A percentile compares a stretch with the other conserved stretches of the same genome.
phyloP scores from a whole-genome alignment of 805 yeast genomes.

The Clavispora santaluciae region DNA sequence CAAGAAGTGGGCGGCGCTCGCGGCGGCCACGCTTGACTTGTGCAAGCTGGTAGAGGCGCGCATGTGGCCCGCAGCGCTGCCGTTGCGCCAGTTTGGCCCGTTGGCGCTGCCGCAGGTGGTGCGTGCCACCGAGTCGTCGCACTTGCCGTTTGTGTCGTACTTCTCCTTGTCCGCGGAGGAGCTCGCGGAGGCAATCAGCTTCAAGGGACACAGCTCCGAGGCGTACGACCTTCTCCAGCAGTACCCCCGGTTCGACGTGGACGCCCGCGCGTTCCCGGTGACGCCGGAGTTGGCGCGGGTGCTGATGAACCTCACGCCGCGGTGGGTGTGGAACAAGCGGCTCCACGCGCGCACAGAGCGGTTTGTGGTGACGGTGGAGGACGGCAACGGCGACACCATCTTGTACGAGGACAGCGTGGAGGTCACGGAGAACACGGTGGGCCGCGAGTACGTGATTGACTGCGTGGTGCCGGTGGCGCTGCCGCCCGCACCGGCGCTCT shows the following conservation, averaged over 20 bases:
- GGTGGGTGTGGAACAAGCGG: slow-evolving; percentile 71
- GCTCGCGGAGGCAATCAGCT: slow-evolving; percentile 74
- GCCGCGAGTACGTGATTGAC: slow-evolving; percentile 53
- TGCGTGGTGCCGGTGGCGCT: slow-evolving; percentile 52
- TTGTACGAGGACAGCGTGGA: slow-evolving; percentile 54
- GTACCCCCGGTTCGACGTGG: slow-evolving; percentile 66
- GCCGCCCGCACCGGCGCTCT: slow-evolving; percentile 66
- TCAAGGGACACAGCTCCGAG: slow-evolving; percentile 58
- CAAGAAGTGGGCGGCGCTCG: slow-evolving; percentile 65
- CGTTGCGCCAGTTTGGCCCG: slow-evolving; percentile 73
- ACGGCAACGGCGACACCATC: slow-evolving; percentile 73
- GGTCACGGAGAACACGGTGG: slow-evolving; percentile 46
- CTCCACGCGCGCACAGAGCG: slow-evolving; percentile 63
- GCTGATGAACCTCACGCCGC: slow-evolving; percentile 62
- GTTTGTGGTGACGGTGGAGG: slow-evolving; percentile 73
- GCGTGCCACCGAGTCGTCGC: slow-evolving; percentile 70
- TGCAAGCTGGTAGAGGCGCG: slow-evolving; percentile 78
- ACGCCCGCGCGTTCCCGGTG: slow-evolving; percentile 69
- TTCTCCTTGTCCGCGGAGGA: slow-evolving; percentile 68
- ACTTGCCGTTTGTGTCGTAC: slow-evolving; percentile 78
- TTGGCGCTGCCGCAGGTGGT: slow-evolving; percentile 68
- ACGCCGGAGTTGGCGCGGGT: slow-evolving; percentile 64
- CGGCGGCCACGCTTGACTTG: slow-evolving; percentile 54
- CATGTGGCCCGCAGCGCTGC: slow-evolving; percentile 81
- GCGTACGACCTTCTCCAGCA: slow-evolving; percentile 57